These are phyloP conservation scores for Didymella segeticola DNA, from an alignment of 2,329 filamentous ascomycete species.

Conservation along the genomic window DNA sequence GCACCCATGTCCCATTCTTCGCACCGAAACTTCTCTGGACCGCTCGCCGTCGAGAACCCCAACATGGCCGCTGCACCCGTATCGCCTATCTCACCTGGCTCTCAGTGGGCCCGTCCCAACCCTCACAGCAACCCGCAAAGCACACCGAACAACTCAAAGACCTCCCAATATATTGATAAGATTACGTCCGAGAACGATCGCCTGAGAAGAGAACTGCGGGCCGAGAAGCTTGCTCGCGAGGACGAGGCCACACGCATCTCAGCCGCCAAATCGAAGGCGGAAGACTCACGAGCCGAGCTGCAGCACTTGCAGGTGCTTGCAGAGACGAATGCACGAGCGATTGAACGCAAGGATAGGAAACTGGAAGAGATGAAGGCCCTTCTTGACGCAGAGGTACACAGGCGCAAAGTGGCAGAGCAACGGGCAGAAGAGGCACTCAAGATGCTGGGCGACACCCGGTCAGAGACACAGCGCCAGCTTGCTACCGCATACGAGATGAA, in stretches of 20 bases:
- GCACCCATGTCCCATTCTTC: conserved; percentile 40
- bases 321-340: conserved; percentile 72
- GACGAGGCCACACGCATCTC: conserved; percentile 73
- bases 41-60: conserved; percentile 39
- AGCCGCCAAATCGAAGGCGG: conserved; percentile 74
- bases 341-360: conserved; percentile 76
- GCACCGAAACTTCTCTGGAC: conserved; percentile 41
- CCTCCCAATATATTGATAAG: conserved; percentile 68
- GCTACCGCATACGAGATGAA: conserved; percentile 60
- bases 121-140: conserved; percentile 34
- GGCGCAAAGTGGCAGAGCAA: conserved; percentile 65
- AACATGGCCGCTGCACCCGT: conserved; percentile 32
- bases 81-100: conserved; percentile 18
- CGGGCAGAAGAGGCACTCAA: conserved; percentile 67
- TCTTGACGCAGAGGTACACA: conserved; percentile 69
- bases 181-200: conserved; percentile 82
- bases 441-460: conserved; percentile 67
- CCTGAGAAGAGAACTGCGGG: conserved; percentile 69
- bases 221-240: conserved; percentile 61
- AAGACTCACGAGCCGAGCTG: conserved; percentile 71
- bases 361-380: conserved; percentile 71
- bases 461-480: conserved; percentile 67
- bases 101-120: conserved; percentile 37
- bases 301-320: conserved; percentile 73
- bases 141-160: conserved; percentile 42